Evolutionary conservation across 2,329 filamentous ascomycete genomes (phyloP).

Genomic region (Helminthosporium solani): DNA sequence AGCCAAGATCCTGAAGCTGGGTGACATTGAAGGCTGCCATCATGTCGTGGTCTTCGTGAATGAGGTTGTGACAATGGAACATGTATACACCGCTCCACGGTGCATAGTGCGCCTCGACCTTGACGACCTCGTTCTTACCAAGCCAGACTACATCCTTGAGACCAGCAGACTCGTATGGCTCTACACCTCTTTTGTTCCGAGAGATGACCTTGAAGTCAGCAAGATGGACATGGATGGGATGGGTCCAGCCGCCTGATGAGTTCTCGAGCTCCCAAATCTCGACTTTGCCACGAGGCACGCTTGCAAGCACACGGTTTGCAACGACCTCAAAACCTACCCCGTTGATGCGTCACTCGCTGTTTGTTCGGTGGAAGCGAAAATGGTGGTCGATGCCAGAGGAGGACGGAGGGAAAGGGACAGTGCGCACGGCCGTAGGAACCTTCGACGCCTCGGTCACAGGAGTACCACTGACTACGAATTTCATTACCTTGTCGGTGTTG

Average conservation of each 20-base stretch:
- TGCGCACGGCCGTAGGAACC: conserved; percentile 16
- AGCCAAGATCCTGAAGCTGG: conserved; percentile 30
- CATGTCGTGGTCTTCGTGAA: conserved; percentile 49
- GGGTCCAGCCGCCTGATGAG: conserved; percentile 52
- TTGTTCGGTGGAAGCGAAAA: conserved; percentile 34
- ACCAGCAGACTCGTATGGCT: conserved; percentile 53
- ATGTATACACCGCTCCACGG: conserved; percentile 52
- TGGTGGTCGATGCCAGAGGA: conserved; percentile 25
- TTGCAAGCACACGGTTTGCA: conserved; percentile 33
- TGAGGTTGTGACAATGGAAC: conserved; percentile 49
- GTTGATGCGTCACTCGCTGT: conserved; percentile 32
- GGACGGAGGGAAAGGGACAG: conserved; percentile 29
- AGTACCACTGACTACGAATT: conserved; percentile 22
- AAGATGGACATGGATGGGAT: conserved; percentile 58
- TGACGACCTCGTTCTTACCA: conserved; percentile 47
- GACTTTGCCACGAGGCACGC: conserved; percentile 31
- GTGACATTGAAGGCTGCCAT: conserved; percentile 47
- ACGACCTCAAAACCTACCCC: conserved; percentile 26
- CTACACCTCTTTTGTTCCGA: conserved; percentile 46
- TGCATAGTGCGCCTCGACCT: conserved; percentile 29
- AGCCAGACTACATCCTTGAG: conserved; percentile 61
- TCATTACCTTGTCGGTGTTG: conserved; percentile 46
- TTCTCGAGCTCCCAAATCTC: conserved; percentile 46
- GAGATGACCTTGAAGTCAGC: conserved; percentile 57
- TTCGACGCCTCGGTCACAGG: conserved; percentile 15